phyloP scores from a whole-genome alignment of 2,329 filamentous ascomycete genomes.

The Pseudofabraea citricarpa region DNA sequence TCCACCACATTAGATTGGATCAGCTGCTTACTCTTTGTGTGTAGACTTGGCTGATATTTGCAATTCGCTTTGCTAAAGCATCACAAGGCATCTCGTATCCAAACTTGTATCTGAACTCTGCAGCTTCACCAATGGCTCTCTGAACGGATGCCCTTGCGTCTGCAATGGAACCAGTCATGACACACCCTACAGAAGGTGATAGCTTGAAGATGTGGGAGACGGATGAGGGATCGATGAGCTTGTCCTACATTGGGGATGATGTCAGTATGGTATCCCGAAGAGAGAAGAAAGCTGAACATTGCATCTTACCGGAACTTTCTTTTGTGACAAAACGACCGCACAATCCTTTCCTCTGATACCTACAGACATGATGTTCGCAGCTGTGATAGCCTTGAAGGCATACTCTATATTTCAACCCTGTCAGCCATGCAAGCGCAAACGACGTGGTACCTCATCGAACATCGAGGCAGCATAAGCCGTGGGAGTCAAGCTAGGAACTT shows the following conservation, averaged over 20 bases:
- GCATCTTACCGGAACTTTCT: conserved; percentile 90
- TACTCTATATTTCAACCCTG: conserved; percentile 65
- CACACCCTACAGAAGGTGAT: conserved; percentile 92
- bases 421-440: conserved; percentile 26
- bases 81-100: conserved; percentile 99
- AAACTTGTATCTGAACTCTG: conserved; percentile 97
- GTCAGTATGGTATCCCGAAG: conserved; percentile 14
- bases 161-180: conserved; percentile 98
- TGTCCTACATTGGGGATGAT: conserved; percentile 61
- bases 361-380: conserved; percentile 97
- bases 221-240: conserved; percentile 95
- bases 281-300: conserved; percentile 5
- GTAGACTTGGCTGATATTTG: conserved; percentile 99
- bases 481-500: background rate
- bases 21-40: conserved; percentile 74
- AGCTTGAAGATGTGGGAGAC: conserved; percentile 97
- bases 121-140: conserved; percentile 90
- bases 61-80: conserved; percentile 90
- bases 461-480: no score
- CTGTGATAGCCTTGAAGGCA: conserved; percentile 99
- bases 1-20: conserved; percentile 17
- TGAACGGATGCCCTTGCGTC: conserved; percentile 92
- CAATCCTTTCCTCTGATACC: conserved; percentile 95
- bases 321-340: conserved; percentile 95
- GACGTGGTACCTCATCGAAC: no score